These are phyloP conservation scores for Daldinia childiae DNA, from an alignment of 495 filamentous ascomycete genomes.

Conservation along the genomic window DNA sequence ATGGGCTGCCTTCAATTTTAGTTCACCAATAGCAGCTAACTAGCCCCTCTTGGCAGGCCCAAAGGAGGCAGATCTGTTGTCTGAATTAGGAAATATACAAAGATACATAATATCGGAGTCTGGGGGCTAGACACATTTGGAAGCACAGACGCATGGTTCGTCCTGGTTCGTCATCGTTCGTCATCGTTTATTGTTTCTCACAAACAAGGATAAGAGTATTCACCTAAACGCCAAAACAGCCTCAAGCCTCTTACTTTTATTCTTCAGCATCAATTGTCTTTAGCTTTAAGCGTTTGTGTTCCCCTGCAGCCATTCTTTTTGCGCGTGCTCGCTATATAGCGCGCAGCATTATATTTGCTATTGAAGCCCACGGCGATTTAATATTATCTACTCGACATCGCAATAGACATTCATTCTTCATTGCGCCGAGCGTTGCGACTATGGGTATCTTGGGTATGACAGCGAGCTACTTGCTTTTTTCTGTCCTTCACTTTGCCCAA, in stretches of 20 bases:
- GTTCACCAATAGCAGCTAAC: not conserved
- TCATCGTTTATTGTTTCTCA: not conserved
- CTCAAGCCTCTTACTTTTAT: not conserved
- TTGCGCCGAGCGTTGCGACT: not conserved
- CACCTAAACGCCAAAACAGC: not conserved
- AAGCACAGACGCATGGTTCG: not conserved
- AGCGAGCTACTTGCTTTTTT: constrained; percentile 55
- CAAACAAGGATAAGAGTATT: constrained; percentile 10
- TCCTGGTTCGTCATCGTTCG: not conserved
- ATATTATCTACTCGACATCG: not conserved
- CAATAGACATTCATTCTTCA: not conserved
- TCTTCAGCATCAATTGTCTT: not conserved
- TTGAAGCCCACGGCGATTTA: not conserved
- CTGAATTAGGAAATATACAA: not conserved
- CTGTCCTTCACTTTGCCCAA: constrained; percentile 71
- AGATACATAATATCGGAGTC: not conserved
- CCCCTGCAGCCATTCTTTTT: not conserved
- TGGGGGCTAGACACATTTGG: not conserved
- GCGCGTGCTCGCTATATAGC: not conserved
- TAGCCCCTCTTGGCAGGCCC: not conserved
- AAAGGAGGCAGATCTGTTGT: not conserved
- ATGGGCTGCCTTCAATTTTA: not conserved
- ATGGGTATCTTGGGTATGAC: constrained; percentile 50
- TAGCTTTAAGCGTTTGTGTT: not conserved
- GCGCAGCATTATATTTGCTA: not conserved